Evolutionary conservation across 2,329 filamentous ascomycete genomes (phyloP).

Genomic region (Golovinomyces cichoracearum): DNA sequence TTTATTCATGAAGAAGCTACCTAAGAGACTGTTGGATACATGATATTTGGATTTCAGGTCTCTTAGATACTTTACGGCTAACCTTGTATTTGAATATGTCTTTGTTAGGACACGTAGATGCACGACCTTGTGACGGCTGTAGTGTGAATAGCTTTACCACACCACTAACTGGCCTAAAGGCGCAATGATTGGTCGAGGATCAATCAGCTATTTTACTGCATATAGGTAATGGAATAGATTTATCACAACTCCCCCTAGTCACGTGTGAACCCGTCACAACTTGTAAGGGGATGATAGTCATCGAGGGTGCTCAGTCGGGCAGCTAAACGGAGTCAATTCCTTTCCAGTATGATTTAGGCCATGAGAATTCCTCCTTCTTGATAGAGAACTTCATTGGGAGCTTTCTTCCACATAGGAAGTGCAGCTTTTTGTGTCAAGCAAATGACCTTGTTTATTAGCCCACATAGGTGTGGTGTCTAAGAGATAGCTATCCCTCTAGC

Average conservation of each 20-base stretch:
- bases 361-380: not conserved
- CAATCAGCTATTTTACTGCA: no score
- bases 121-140: no score
- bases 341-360: not conserved
- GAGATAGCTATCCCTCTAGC: no score
- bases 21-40: not conserved
- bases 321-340: not conserved
- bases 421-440: not conserved
- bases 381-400: not conserved
- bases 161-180: no score
- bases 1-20: not conserved
- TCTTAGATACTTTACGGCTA: not conserved
- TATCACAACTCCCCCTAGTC: no score
- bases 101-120: not conserved
- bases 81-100: not conserved
- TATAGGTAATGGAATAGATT: no score
- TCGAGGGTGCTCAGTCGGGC: not conserved
- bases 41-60: not conserved
- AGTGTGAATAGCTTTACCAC: no score
- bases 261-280: no score
- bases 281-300: not conserved
- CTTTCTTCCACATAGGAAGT: not conserved
- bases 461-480: no score
- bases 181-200: no score
- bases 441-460: no score